Percentiles rank a stretch among this genome's conserved stretches.
phyloP scores from a whole-genome alignment of 306 rosid species.

The Prunus persica region DNA sequence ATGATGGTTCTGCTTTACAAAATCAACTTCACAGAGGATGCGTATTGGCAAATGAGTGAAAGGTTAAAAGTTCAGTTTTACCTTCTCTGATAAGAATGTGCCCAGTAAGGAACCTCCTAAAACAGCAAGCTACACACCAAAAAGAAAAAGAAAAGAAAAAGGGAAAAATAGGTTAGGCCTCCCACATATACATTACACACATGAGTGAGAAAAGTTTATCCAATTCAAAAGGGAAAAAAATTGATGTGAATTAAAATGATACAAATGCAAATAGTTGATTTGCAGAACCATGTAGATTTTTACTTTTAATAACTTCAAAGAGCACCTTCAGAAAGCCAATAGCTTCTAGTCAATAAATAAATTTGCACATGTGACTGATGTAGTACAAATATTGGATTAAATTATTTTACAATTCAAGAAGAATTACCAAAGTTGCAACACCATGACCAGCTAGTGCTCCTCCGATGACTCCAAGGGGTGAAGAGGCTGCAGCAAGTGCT shows the following conservation, averaged over 20 bases:
- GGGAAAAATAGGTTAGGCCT: not conserved
- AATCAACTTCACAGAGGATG: not conserved
- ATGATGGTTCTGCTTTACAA: not conserved
- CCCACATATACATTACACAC: not conserved
- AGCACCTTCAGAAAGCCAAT: not conserved
- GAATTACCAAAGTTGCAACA: slow-evolving; percentile 81
- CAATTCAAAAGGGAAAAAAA: slow-evolving; percentile 12
- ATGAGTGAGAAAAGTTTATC: slow-evolving; percentile 17
- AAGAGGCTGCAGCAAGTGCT: slow-evolving; percentile 99
- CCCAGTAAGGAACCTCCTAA: slow-evolving; percentile 93
- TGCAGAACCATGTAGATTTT: slow-evolving; percentile 9
- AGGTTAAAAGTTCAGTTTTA: slow-evolving; percentile 32
- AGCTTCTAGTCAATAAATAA: not conserved
- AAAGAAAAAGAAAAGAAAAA: not conserved
- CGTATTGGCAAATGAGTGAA: not conserved
- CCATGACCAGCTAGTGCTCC: slow-evolving; percentile 97
- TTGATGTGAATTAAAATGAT: not conserved
- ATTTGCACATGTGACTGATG: not conserved
- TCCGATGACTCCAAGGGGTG: slow-evolving; percentile 92
- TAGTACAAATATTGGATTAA: not conserved
- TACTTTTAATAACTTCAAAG: not conserved
- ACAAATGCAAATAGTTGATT: not conserved
- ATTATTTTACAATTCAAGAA: not conserved
- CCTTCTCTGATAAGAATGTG: slow-evolving; percentile 93
- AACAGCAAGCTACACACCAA: slow-evolving; percentile 72